Conservation (phyloP, 306 rosid genomes). For the Vigna reflexopilosa region DNA sequence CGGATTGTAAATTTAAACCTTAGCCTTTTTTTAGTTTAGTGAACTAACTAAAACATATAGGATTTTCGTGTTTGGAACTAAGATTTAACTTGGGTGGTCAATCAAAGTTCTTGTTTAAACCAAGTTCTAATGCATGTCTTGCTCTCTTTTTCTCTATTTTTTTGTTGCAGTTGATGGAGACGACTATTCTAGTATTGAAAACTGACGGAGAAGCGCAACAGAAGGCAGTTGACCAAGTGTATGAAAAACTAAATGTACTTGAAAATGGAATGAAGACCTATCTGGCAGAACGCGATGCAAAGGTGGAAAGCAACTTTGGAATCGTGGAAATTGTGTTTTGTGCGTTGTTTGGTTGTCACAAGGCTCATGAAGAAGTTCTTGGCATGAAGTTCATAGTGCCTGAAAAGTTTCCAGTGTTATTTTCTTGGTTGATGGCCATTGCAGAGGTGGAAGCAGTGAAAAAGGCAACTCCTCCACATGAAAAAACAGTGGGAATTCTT, state of each 20-base stretch:
- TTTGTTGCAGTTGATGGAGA: slow-evolving; percentile 24
- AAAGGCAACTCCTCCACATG: slow-evolving; percentile 39
- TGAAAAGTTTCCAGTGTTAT: slow-evolving; percentile 46
- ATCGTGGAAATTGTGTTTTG: slow-evolving; percentile 37
- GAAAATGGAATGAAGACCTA: slow-evolving; percentile 51
- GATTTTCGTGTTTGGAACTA: background rate
- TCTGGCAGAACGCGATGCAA: slow-evolving; percentile 38
- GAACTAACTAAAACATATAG: background rate
- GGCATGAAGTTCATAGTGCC: slow-evolving; percentile 33
- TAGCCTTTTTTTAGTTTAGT: background rate
- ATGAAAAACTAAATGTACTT: slow-evolving; percentile 40
- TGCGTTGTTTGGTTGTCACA: slow-evolving; percentile 13
- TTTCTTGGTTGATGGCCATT: slow-evolving; percentile 43
- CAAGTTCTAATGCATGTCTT: background rate
- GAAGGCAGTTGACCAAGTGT: slow-evolving; percentile 27
- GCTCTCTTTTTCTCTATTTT: background rate
- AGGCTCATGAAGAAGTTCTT: slow-evolving; percentile 15
- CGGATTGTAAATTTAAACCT: background rate
- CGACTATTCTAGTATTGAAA: background rate
- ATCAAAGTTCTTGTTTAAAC: background rate
- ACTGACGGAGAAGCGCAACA: slow-evolving; percentile 48
- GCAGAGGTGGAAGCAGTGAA: slow-evolving; percentile 38
- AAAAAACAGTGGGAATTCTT: slow-evolving; percentile 34
- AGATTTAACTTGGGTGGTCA: background rate
- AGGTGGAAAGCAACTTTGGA: slow-evolving; percentile 31